phyloP scores from a whole-genome alignment of 305 asterid species.

The Fraxinus ornus region DNA sequence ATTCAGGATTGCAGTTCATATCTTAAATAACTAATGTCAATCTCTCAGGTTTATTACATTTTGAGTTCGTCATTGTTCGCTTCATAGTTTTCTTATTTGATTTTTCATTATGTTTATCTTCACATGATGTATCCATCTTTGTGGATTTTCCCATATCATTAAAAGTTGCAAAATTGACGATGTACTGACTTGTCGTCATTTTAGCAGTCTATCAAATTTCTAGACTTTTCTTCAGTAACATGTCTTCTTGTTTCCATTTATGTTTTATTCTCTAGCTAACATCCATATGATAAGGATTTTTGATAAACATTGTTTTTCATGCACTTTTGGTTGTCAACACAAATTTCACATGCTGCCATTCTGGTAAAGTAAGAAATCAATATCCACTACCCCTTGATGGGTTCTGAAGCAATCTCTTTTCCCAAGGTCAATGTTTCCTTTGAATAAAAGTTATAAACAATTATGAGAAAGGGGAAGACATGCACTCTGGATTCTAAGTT shows the following conservation, averaged over 20 bases:
- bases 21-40: background rate
- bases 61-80: background rate
- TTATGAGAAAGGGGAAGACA: conserved; percentile 8
- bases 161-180: background rate
- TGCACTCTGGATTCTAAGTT: background rate
- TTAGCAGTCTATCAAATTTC: background rate
- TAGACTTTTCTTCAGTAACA: background rate
- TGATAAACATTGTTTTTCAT: background rate
- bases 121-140: background rate
- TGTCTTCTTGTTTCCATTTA: background rate
- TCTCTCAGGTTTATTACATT: background rate
- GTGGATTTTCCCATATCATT: background rate
- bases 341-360: background rate
- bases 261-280: background rate
- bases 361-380: background rate
- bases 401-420: background rate
- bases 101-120: background rate
- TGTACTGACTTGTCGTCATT: conserved; percentile 12
- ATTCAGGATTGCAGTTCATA: background rate
- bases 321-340: background rate
- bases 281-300: background rate
- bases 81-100: background rate
- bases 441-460: background rate
- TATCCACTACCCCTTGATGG: background rate
- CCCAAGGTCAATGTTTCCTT: background rate